Evolutionary conservation across 2,329 filamentous ascomycete species (phyloP), one percentile per base, ranked within the genome.

Genomic region (Rhexocercosporidium sp.): DNA sequence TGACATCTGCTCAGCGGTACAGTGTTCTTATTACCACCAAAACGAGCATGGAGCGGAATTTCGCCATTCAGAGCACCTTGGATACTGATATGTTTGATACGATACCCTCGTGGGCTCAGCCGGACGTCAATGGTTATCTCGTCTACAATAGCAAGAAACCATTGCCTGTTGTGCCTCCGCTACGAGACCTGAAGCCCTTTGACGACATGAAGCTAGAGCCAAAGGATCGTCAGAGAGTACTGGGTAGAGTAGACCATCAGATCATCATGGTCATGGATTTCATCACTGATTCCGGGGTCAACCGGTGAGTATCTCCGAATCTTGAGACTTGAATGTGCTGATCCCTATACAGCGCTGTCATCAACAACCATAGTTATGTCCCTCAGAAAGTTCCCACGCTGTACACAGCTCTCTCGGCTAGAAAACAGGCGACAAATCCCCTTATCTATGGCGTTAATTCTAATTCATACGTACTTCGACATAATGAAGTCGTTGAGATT

Each of bases 361-460:
- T 64, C 27, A 59, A 59, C 31, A 47, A 46, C 31, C 18, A 49
- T 18, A 47, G 31, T 18, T 64, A 64, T 29, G 41, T 64, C 14
- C 39, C 62, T 9, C 62, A 92, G 91, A 92, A 92, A 77, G 92
- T 96, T 0, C 93, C 93, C 0, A 89, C 90, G 0, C 83, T 97
- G 0, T 96, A 94, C 82, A 93, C 90, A 0, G 92, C 85, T 1
- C 82, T 96, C 1, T 54, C 65, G 2, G 62, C 65, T 29, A 37
- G 57, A 29, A 72, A 77, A 0, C 71, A 78, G 73, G 83, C 83
- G 74, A 78, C 76, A 6, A 82, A 92, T 67, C 81, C 87, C 0
- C 70, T 75, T 3, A 79, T 92, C 12, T 93, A 93, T 74, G 90
- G 90, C 31, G 79, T 81, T 6, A 84, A 86, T 77, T 56, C 62